Evolutionary conservation across 805 yeast species (phyloP).

Genomic region (Komagataella pseudopastoris): DNA sequence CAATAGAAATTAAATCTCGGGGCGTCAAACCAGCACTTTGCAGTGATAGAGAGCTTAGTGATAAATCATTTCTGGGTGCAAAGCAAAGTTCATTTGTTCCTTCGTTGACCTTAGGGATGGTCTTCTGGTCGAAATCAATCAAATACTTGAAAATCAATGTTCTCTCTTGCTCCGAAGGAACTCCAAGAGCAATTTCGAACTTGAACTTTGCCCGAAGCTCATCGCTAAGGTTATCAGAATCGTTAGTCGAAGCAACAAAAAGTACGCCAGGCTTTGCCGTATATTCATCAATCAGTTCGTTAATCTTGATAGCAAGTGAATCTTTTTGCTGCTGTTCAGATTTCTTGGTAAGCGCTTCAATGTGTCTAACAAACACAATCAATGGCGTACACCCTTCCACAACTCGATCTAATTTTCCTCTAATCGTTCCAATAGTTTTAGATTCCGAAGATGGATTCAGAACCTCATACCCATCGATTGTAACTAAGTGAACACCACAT

Average conservation of each 20-base stretch:
- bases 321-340: constrained; percentile 43
- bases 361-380: constrained; percentile 51
- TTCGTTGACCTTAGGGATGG: neutral
- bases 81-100: neutral
- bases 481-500: constrained; percentile 53
- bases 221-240: constrained; percentile 56
- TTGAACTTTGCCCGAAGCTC: constrained; percentile 53
- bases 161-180: constrained; percentile 74
- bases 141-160: constrained; percentile 42
- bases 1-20: constrained; percentile 60
- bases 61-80: constrained; percentile 28
- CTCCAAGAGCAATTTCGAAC: constrained; percentile 64
- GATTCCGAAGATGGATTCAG: constrained; percentile 58
- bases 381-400: constrained; percentile 28
- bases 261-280: constrained; percentile 28
- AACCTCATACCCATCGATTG: constrained; percentile 56
- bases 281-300: constrained; percentile 43
- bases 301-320: constrained; percentile 38
- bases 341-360: constrained; percentile 63
- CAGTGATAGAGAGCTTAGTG: constrained; percentile 44
- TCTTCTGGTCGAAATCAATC: constrained; percentile 7
- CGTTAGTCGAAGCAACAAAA: constrained; percentile 54
- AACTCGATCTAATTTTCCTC: constrained; percentile 63
- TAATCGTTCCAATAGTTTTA: constrained; percentile 65
- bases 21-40: constrained; percentile 94